Evolutionary conservation across 805 yeast species (phyloP).

Genomic region (Blastobotrys mokoenaii): DNA sequence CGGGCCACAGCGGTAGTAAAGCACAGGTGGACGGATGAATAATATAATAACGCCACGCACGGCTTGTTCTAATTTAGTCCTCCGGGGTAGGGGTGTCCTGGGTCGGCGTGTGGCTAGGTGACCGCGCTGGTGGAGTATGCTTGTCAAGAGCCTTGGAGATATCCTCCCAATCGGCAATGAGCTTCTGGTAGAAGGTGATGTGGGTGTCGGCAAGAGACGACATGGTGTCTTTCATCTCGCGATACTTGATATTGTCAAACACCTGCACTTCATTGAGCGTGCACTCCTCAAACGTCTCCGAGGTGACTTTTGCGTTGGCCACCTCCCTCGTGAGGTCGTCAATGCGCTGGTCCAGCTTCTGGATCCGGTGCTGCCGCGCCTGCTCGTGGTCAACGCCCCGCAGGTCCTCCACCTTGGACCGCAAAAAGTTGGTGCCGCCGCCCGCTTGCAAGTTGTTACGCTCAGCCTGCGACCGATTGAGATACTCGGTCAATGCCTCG

Average conservation of each 20-base stretch:
- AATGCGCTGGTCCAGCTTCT: slow-evolving; percentile 42
- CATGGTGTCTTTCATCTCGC: slow-evolving; percentile 67
- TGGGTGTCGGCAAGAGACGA: slow-evolving; percentile 68
- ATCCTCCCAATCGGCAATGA: slow-evolving; percentile 44
- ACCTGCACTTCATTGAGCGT: slow-evolving; percentile 48
- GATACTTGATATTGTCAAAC: slow-evolving; percentile 73
- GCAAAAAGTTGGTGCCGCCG: slow-evolving; percentile 42
- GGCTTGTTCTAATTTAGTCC: too few species aligned
- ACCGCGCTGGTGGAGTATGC: too few species aligned
- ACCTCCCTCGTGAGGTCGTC: slow-evolving; percentile 43
- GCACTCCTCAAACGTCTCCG: slow-evolving; percentile 49
- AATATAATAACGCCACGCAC: too few species aligned
- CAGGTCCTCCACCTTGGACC: slow-evolving; percentile 51
- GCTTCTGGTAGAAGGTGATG: slow-evolving; percentile 58
- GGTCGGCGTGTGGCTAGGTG: too few species aligned
- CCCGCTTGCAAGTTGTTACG: slow-evolving; percentile 46
- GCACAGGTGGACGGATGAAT: too few species aligned
- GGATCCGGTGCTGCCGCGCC: slow-evolving; percentile 43
- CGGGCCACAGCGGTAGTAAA: too few species aligned
- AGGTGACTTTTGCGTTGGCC: slow-evolving; percentile 40
- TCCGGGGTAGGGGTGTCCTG: too few species aligned
- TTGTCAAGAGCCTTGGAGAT: too few species aligned
- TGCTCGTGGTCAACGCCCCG: slow-evolving; percentile 56
- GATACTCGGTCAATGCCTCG: slow-evolving; percentile 76
- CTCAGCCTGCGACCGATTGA: slow-evolving; percentile 62